These are phyloP conservation scores for Nigrograna mackinnonii DNA, from an alignment of 2,329 filamentous ascomycete genomes.

Conservation along the genomic window DNA sequence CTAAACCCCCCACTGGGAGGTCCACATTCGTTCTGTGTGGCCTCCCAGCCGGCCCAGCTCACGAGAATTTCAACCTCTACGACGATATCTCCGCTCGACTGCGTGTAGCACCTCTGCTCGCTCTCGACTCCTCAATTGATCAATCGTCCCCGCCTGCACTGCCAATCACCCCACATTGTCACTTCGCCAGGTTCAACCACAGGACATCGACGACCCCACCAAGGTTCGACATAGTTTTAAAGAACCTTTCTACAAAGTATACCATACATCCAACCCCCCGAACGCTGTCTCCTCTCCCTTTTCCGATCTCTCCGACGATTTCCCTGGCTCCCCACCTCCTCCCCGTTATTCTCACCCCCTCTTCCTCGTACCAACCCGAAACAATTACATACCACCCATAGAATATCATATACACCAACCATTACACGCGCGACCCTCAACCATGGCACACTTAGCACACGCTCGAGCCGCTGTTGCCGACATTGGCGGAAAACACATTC, in stretches of 20 bases:
- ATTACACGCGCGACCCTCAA: slow-evolving; percentile 7
- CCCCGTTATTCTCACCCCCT: slow-evolving; percentile 7
- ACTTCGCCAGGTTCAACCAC: slow-evolving; percentile 30
- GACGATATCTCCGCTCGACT: slow-evolving; percentile 43
- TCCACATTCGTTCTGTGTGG: slow-evolving; percentile 55
- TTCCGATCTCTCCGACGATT: slow-evolving; percentile 7
- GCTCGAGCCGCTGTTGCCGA: slow-evolving; percentile 25
- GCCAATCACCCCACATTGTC: slow-evolving; percentile 34
- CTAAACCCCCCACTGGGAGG: slow-evolving; percentile 86
- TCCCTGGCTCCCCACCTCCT: slow-evolving; percentile 4
- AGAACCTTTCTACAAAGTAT: slow-evolving; percentile 36
- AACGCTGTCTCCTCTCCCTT: slow-evolving; percentile 22
- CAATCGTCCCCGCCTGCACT: slow-evolving; percentile 36
- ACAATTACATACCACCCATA: background rate
- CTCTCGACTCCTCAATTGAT: slow-evolving; percentile 33
- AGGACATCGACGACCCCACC: slow-evolving; percentile 37
- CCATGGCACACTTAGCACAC: slow-evolving; percentile 32
- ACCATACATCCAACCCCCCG: slow-evolving; percentile 27
- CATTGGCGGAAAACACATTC: slow-evolving; percentile 31
- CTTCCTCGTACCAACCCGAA: background rate
- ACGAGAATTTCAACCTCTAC: slow-evolving; percentile 67
- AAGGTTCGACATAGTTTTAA: slow-evolving; percentile 41
- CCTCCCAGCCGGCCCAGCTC: slow-evolving; percentile 82
- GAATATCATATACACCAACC: background rate
- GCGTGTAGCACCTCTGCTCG: slow-evolving; percentile 37